Base-by-base conservation (phyloP, 306 rosid genomes). In the Prosopis cineraria region DNA sequence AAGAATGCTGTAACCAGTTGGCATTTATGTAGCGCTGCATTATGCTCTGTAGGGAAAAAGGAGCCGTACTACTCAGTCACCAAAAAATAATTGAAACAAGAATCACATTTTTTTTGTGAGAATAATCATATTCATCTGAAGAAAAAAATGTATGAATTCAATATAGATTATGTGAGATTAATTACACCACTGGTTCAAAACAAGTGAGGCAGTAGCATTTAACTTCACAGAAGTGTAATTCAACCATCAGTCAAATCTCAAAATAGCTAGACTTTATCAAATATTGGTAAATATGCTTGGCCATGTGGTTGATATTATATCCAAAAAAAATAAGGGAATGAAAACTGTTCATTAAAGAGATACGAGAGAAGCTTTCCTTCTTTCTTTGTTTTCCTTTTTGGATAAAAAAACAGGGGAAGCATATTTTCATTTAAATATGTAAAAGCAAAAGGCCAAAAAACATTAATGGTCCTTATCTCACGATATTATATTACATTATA, bases 1-100 rank as follows among this genome's bases (percentile, higher is more conserved):
- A 88, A 58, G 98, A 88, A 67, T 88, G 80, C 3, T 73, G 85
- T 68, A 87, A 81, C 99, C 99, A 95, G 34, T 89, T 84, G 41
- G 87, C 85, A 84, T 89, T 91, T 68, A 91, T 77, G 83, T 90
- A 91, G 73, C 68, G 69, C 80, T 24, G 88, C 69, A 80, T 79
- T 79, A 96, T 91, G 93, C 93, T 91, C 99, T 96, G 93, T 33
- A 83, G 48, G 80, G 67, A 39, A 77, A 78, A 75, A 62, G 60
- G 44, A 52, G 39, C 12, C 47, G 48, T 19, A 65, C 67, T 70
- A 29, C 65, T 66, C 66, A 81, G 55, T 70, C 78, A 82, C 72
- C 68, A 44, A 75, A 68, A 45, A 53, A 37, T 5, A 13, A 24
- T 16, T 12, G 59, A 65, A 71, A 75, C 76, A 68, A 44, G 36